Base-by-base conservation (phyloP, 305 asterid species). In the Fraxinus baroniana region DNA sequence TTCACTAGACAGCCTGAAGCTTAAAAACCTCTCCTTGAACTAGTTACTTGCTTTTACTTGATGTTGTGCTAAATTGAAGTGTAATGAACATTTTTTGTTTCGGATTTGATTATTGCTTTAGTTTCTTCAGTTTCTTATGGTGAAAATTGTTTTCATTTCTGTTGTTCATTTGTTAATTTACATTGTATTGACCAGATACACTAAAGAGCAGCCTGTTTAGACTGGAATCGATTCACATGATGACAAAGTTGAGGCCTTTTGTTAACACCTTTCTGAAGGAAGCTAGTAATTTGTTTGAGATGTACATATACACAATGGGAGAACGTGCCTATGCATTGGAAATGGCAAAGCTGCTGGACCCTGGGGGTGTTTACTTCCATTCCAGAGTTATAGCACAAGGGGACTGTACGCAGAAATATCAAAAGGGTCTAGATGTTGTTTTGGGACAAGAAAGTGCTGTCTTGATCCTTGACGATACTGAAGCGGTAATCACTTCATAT, bases 251-350 rank as follows among this genome's bases (percentile, higher is more conserved):
- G 87, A 90, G 98, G 90, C 99, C 99, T 24, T 94, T 86, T 84
- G 97, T 93, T 60, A 93, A 87, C 55, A 87, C 90, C 24, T 94
- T 96, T 82, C 84, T 96, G 81, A 91, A 90, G 81, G 94, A 92
- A 89, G 97, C 97, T 52, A 91, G 94, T 83, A 88, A 87, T 32
- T 81, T 94, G 84, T 96, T 94, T 70, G 99, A 94, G 85, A 91
- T 96, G 98, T 94, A 89, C 83, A 94, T 96, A 82, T 96, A 96
- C 85, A 96, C 99, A 15, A 94, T 94, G 98, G 99, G 98, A 1
- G 98, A 94, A 79, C 97, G 98, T 64, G 92, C 92, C 18, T 95
- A 95, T 89, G 99, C 98, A 22, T 73, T 94, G 81, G 91, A 90
- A 86, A 95, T 95, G 99, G 98, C 97, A 70, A 83, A 30, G 1